phyloP scores from a whole-genome alignment of 2,329 filamentous ascomycete species.

The Fragosphaeria purpurea region DNA sequence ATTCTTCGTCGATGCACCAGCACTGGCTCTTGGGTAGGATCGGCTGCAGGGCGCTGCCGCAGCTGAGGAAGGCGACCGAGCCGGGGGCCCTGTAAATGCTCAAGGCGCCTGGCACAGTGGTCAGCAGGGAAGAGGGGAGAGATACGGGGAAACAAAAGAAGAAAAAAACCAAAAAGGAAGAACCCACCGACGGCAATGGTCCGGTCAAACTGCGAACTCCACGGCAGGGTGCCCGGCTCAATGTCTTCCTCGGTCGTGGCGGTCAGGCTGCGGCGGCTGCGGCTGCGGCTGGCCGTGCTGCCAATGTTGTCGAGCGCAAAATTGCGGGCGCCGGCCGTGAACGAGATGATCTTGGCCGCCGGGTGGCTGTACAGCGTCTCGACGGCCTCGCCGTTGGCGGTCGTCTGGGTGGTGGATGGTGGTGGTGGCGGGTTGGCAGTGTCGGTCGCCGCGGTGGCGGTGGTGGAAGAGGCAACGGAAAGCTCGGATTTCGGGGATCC shows the following conservation, averaged over 20 bases:
- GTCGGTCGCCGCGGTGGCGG: not conserved
- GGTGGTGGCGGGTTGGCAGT: not conserved
- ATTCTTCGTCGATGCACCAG: slow-evolving; percentile 81
- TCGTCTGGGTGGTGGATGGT: not conserved
- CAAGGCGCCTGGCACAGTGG: slow-evolving; percentile 47
- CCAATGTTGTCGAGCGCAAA: slow-evolving; percentile 23
- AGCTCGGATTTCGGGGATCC: slow-evolving; percentile 7
- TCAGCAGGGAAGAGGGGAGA: too few species aligned
- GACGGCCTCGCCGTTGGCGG: slow-evolving; percentile 26
- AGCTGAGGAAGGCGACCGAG: slow-evolving; percentile 80
- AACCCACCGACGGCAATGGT: slow-evolving; percentile 66
- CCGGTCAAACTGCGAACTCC: slow-evolving; percentile 66
- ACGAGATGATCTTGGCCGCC: slow-evolving; percentile 56
- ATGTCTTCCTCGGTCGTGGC: slow-evolving; percentile 26
- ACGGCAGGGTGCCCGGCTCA: slow-evolving; percentile 56
- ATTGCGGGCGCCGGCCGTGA: slow-evolving; percentile 30
- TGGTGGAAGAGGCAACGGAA: not conserved
- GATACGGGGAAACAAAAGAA: not conserved
- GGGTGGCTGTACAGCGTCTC: slow-evolving; percentile 69
- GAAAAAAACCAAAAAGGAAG: not conserved
- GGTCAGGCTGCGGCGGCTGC: slow-evolving; percentile 7
- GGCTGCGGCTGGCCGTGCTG: slow-evolving; percentile 15
- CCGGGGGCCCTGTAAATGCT: slow-evolving; percentile 79
- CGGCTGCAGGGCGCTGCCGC: slow-evolving; percentile 71
- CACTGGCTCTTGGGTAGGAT: slow-evolving; percentile 86